Conservation (phyloP, 805 yeast genomes). For the Cyberlindnera euphorbiae region DNA sequence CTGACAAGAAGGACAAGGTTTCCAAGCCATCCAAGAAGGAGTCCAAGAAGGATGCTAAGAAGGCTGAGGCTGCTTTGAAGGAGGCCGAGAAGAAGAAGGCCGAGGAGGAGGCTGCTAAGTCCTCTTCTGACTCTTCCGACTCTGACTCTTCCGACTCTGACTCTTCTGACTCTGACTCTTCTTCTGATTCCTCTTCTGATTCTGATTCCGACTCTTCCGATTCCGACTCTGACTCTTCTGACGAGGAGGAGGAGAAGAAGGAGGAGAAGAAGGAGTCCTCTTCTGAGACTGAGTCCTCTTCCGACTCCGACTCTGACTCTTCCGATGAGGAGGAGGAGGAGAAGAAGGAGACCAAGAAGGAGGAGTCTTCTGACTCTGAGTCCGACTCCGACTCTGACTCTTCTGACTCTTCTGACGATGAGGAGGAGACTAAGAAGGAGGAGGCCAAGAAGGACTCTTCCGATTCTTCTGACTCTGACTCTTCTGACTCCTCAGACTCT, state of each 20-base stretch:
- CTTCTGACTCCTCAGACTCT: constrained; percentile 20
- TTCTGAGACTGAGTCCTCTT: constrained; percentile 24
- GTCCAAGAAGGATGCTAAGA: constrained; percentile 27
- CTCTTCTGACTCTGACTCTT: constrained; percentile 7
- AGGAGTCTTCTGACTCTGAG: constrained; percentile 8
- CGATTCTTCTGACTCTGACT: constrained; percentile 10
- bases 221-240: constrained; percentile 20
- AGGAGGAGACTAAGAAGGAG: constrained; percentile 13
- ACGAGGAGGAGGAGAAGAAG: constrained; percentile 20
- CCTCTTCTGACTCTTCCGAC: constrained; percentile 9
- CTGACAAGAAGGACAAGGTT: constrained; percentile 22
- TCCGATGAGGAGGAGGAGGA: constrained; percentile 14
- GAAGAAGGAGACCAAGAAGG: constrained; percentile 15
- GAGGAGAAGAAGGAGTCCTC: constrained; percentile 25
- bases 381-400: constrained; percentile 19
- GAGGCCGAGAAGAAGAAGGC: constrained; percentile 23
- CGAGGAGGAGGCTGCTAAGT: constrained; percentile 18
- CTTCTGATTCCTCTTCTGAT: constrained; percentile 14
- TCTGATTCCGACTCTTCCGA: constrained; percentile 25
- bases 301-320: constrained; percentile 17
- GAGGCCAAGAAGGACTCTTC: constrained; percentile 23
- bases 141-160: not conserved
- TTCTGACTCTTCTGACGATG: constrained; percentile 13
- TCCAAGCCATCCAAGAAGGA: constrained; percentile 24
- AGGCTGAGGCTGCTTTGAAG: constrained; percentile 25